phyloP scores from a whole-genome alignment of 345 rosid species.

The Punica granatum region DNA sequence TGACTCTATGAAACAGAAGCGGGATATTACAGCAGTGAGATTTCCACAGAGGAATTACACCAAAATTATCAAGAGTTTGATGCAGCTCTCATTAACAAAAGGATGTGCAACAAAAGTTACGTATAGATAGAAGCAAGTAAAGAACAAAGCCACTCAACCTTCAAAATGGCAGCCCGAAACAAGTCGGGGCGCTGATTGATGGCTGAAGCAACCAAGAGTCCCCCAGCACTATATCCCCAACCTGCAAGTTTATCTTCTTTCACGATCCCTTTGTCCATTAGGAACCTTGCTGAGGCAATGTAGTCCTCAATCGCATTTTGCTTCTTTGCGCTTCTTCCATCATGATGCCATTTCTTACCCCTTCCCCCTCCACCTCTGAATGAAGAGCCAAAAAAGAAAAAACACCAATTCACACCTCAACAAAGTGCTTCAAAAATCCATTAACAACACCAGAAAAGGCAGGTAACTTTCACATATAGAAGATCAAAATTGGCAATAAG shows the following conservation, averaged over 20 bases:
- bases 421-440: background rate
- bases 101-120: background rate
- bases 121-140: background rate
- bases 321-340: slow-evolving; percentile 64
- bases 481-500: background rate
- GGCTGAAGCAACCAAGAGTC: slow-evolving; percentile 89
- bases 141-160: slow-evolving; percentile 29
- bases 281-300: slow-evolving; percentile 69
- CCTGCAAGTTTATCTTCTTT: slow-evolving; percentile 70
- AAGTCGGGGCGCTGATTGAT: slow-evolving; percentile 60
- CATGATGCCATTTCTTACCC: slow-evolving; percentile 78
- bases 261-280: slow-evolving; percentile 56
- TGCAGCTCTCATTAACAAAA: background rate
- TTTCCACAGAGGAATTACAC: background rate
- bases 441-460: background rate
- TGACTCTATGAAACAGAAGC: background rate
- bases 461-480: background rate
- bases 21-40: background rate
- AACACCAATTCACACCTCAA: slow-evolving; percentile 3
- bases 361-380: slow-evolving; percentile 88
- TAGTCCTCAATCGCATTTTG: slow-evolving; percentile 68
- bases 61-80: background rate
- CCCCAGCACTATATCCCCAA: slow-evolving; percentile 95
- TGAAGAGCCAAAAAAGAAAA: slow-evolving; percentile 11
- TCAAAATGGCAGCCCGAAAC: slow-evolving; percentile 74